Conservation (phyloP, 176 grass and related monocot species). For the Aegilops tauschii region DNA sequence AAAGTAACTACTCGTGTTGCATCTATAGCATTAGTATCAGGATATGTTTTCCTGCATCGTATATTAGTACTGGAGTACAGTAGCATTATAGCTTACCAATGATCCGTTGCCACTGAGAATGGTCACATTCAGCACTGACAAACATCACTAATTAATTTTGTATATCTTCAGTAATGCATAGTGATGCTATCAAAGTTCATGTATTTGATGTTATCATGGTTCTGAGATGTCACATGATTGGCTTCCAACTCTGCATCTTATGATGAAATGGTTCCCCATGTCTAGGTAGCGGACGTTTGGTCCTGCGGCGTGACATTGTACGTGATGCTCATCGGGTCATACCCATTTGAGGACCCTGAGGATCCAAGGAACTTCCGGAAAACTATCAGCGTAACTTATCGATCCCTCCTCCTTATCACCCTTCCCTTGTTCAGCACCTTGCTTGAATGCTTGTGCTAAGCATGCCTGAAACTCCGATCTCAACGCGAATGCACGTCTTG, state of each 20-base stretch:
- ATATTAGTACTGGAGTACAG: neutral
- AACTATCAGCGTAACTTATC: conserved; percentile 64
- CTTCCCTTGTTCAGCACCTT: neutral
- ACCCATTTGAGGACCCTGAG: conserved; percentile 95
- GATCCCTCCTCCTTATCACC: neutral
- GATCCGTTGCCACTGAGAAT: neutral
- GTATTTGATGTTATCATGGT: neutral
- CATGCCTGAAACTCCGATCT: neutral
- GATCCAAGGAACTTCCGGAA: conserved; percentile 89
- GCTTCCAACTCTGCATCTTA: conserved; percentile 6
- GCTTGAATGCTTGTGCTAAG: neutral
- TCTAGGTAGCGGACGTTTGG: conserved; percentile 91
- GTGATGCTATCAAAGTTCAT: neutral
- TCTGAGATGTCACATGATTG: neutral
- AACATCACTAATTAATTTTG: neutral
- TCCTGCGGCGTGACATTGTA: conserved; percentile 90
- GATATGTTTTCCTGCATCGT: too few species aligned
- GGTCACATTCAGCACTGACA: neutral
- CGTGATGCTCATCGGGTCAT: conserved; percentile 90
- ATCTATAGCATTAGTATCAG: too few species aligned
- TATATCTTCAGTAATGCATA: neutral
- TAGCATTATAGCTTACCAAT: neutral
- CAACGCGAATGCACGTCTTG: neutral
- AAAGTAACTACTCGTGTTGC: neutral
- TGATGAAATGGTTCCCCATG: neutral